Conservation (phyloP, 2,329 filamentous ascomycete genomes). For the Colletotrichum destructivum region DNA sequence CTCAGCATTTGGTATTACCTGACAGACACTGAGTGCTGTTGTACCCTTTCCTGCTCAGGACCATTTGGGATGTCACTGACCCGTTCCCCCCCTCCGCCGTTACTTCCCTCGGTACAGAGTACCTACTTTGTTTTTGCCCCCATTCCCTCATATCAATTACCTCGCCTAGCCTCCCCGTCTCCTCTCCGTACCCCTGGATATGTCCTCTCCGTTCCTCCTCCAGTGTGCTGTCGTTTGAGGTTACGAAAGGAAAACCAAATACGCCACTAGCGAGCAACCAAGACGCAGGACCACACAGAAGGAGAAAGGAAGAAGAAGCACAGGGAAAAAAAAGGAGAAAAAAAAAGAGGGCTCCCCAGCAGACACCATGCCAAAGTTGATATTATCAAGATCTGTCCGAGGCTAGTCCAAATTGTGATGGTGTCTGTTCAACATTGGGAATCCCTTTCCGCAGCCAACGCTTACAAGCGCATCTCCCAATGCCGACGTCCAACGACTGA, state of each 20-base stretch:
- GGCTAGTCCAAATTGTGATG: slow-evolving; percentile 13
- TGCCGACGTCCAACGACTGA: slow-evolving; percentile 4
- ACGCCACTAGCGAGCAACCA: slow-evolving; percentile 8
- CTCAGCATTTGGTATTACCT: not conserved
- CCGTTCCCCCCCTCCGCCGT: slow-evolving; percentile 19
- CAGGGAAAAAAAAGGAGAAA: no score
- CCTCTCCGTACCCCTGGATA: slow-evolving; percentile 8
- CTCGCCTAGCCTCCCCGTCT: not conserved
- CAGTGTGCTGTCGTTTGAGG: slow-evolving; percentile 3
- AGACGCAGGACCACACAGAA: not conserved
- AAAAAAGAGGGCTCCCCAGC: not conserved
- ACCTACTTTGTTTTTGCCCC: not conserved
- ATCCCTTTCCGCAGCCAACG: slow-evolving; percentile 9
- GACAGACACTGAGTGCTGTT: slow-evolving; percentile 5
- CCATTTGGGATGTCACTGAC: slow-evolving; percentile 3
- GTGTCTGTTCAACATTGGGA: slow-evolving; percentile 9
- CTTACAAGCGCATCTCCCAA: slow-evolving; percentile 27
- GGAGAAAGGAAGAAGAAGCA: not conserved
- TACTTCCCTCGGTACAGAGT: slow-evolving; percentile 1
- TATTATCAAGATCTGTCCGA: slow-evolving; percentile 2
- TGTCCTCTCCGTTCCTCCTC: not conserved
- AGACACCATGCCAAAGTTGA: slow-evolving; percentile 1
- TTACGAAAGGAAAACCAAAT: slow-evolving; percentile 7
- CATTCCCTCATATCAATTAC: slow-evolving; percentile 6
- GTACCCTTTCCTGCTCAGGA: slow-evolving; percentile 16